Evolutionary conservation across 768 basidiomycete species (phyloP).

Genomic region (Mycena maculata): DNA sequence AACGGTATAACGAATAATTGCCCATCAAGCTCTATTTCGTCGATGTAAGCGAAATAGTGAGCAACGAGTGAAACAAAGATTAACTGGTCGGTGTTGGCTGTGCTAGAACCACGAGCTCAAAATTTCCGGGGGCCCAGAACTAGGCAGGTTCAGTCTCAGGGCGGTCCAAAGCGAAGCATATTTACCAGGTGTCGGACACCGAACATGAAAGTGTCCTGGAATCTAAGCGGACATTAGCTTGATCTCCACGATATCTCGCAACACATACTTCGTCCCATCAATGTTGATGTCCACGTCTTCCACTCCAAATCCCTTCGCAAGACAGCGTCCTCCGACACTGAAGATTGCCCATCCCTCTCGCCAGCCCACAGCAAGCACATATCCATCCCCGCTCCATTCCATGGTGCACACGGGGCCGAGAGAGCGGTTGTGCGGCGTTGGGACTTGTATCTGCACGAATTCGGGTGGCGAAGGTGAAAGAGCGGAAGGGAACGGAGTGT

Average conservation of each 20-base stretch:
- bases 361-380: slow-evolving; percentile 95
- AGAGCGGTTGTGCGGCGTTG: slow-evolving; percentile 67
- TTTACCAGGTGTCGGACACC: slow-evolving; percentile 79
- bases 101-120: slow-evolving; percentile 85
- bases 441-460: slow-evolving; percentile 72
- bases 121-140: slow-evolving; percentile 97
- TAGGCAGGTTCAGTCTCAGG: slow-evolving; percentile 45
- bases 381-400: slow-evolving; percentile 97
- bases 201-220: slow-evolving; percentile 88
- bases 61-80: slow-evolving; percentile 26
- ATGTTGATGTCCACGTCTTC: slow-evolving; percentile 59
- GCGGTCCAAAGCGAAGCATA: neutral
- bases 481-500: slow-evolving; percentile 77
- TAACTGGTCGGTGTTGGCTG: slow-evolving; percentile 63
- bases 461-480: slow-evolving; percentile 60
- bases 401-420: slow-evolving; percentile 74
- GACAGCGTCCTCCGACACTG: slow-evolving; percentile 88
- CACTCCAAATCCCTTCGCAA: slow-evolving; percentile 80
- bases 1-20: slow-evolving; percentile 91
- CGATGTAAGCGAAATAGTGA: slow-evolving; percentile 8
- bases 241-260: slow-evolving; percentile 19
- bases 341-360: slow-evolving; percentile 90
- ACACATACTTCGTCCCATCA: slow-evolving; percentile 62
- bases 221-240: slow-evolving; percentile 48
- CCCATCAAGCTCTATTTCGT: slow-evolving; percentile 63